Evolutionary conservation across 257 asterid genomes (phyloP), one percentile per base, ranked within the genome.

Genomic region (Scutellaria barbata): DNA sequence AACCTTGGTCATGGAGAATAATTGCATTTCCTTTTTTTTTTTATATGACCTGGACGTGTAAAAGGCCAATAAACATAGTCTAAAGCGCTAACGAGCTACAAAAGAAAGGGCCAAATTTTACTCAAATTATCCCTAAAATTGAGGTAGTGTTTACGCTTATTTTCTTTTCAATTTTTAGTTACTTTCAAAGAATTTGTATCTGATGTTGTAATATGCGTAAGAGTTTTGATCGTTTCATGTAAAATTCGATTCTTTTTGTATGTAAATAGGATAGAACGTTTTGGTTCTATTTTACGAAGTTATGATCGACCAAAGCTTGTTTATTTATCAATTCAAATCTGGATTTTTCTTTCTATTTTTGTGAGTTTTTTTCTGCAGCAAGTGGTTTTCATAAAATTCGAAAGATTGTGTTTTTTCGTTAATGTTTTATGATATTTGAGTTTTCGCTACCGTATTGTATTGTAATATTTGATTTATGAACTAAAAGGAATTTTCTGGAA

Each of bases 71-170:
- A n/a, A n/a, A n/a, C n/a, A n/a, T n/a, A n/a, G n/a, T n/a, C n/a
- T n/a, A n/a, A n/a, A n/a, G n/a, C n/a, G n/a, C n/a, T n/a, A n/a
- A n/a, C n/a, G n/a, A n/a, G n/a, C n/a, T n/a, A n/a, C n/a, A n/a
- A n/a, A n/a, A n/a, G n/a, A n/a, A n/a, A n/a, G n/a, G n/a, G n/a
- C n/a, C n/a, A n/a, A n/a, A n/a, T n/a, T 22, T 22, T 22, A 2
- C 25, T 22, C 25, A 0, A 22, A 22, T 22, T 43, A 65, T 76
- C 64, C 47, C 62, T 71, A 33, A 25, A 63, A 69, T 74, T 33
- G 52, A 82, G 84, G 86, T 82, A 74, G 11, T 39, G 18, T 75
- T 68, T 8, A 14, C 39, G 69, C 59, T 16, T 48, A 3, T 47
- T 48, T 51, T 45, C 14, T 30, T 52, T 52, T 18, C n/a, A 69